Evolutionary conservation across 805 yeast genomes (phyloP).

Genomic region (Lipomyces yamadae): DNA sequence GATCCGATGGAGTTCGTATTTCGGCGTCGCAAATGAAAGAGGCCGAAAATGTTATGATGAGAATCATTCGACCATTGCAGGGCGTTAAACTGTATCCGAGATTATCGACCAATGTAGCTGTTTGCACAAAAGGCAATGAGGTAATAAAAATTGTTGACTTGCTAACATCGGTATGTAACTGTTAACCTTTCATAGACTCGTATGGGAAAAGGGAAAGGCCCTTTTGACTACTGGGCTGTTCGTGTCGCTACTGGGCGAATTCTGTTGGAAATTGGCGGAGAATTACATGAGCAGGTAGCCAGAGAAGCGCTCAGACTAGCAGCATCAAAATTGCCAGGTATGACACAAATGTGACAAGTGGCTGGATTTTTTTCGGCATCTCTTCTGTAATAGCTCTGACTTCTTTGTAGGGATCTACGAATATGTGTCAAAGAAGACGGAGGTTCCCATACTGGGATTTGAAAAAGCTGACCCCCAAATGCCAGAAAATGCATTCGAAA

Average conservation of each 20-base stretch:
- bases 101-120: conserved; percentile 82
- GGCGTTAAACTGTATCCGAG: conserved; percentile 80
- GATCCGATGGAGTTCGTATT: conserved; percentile 84
- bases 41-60: conserved; percentile 84
- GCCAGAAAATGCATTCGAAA: conserved; percentile 57
- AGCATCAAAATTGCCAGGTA: conserved; percentile 76
- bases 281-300: conserved; percentile 86
- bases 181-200: conserved; percentile 57
- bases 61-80: conserved; percentile 73
- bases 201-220: conserved; percentile 99
- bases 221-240: conserved; percentile 95
- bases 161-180: not conserved
- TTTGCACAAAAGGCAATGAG: conserved; percentile 95
- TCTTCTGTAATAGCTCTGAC: not conserved
- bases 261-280: conserved; percentile 77
- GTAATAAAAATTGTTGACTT: conserved; percentile 12
- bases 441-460: conserved; percentile 22
- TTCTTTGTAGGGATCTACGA: conserved; percentile 18
- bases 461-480: conserved; percentile 51
- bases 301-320: conserved; percentile 88
- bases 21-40: conserved; percentile 87
- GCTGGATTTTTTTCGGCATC: not conserved
- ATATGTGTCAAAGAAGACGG: conserved; percentile 15
- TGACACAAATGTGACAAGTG: conserved; percentile 53
- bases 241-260: conserved; percentile 96